Percentiles rank a stretch among this genome's conserved stretches.
These are phyloP conservation scores for Sophora flavescens DNA, from an alignment of 306 rosid species.

Conservation along the genomic window DNA sequence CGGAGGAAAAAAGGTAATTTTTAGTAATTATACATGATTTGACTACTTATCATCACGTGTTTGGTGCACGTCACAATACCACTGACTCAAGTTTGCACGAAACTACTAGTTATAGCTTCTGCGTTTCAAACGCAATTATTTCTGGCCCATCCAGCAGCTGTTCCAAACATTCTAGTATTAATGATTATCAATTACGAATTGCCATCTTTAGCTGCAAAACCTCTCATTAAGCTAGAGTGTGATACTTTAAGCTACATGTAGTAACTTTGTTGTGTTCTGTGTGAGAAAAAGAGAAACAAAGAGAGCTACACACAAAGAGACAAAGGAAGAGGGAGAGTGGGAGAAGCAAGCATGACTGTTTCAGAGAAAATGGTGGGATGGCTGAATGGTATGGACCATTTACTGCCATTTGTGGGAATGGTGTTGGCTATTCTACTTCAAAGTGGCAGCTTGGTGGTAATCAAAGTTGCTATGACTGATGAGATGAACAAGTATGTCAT, in stretches of 20 bases:
- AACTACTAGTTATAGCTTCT: no score
- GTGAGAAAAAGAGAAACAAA: constrained; percentile 6
- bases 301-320: not conserved
- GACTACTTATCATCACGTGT: no score
- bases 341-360: not conserved
- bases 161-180: no score
- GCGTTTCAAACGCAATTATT: no score
- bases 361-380: constrained; percentile 23
- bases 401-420: constrained; percentile 57
- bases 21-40: no score
- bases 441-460: constrained; percentile 47
- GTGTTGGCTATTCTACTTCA: constrained; percentile 47
- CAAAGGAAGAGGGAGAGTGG: not conserved
- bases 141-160: no score
- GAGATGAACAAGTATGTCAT: constrained; percentile 46
- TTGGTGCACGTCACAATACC: no score
- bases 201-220: no score
- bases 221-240: not conserved
- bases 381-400: not conserved
- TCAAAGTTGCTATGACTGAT: constrained; percentile 42
- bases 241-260: not conserved
- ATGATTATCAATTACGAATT: no score
- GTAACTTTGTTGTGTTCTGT: not conserved
- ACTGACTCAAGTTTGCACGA: no score
- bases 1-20: no score